Conservation (phyloP, 306 rosid species). For the Neltuma alba region DNA sequence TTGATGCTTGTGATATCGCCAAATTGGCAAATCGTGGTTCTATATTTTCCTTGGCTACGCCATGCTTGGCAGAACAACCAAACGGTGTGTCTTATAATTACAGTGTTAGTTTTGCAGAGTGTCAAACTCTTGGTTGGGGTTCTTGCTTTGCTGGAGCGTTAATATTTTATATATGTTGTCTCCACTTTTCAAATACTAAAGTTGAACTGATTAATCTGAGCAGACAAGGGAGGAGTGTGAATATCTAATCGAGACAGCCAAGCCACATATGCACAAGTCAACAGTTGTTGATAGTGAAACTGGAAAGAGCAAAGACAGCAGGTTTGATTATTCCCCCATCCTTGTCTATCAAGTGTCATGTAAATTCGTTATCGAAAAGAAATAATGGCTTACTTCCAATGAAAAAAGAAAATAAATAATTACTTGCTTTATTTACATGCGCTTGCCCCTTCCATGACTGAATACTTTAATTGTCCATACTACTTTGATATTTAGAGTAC, state of each 20-base stretch:
- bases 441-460: not conserved
- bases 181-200: slow-evolving; percentile 26
- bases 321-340: slow-evolving; percentile 46
- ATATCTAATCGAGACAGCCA: slow-evolving; percentile 72
- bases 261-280: slow-evolving; percentile 77
- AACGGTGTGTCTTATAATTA: slow-evolving; percentile 10
- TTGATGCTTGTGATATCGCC: not conserved
- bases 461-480: slow-evolving; percentile 2
- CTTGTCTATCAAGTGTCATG: slow-evolving; percentile 23
- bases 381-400: not conserved
- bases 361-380: slow-evolving; percentile 25
- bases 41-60: not conserved
- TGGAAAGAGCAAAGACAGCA: slow-evolving; percentile 86
- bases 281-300: slow-evolving; percentile 78
- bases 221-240: slow-evolving; percentile 90
- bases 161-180: not conserved
- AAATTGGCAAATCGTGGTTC: not conserved
- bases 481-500: slow-evolving; percentile 52
- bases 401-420: slow-evolving; percentile 13
- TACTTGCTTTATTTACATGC: slow-evolving; percentile 11
- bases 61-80: not conserved
- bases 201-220: slow-evolving; percentile 39
- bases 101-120: not conserved
- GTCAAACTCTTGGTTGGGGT: slow-evolving; percentile 16
- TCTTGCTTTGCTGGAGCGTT: not conserved